Evolutionary conservation across 2,329 filamentous ascomycete genomes (phyloP), one percentile per base, ranked within the genome.

Genomic region (Chaetomium sp.): DNA sequence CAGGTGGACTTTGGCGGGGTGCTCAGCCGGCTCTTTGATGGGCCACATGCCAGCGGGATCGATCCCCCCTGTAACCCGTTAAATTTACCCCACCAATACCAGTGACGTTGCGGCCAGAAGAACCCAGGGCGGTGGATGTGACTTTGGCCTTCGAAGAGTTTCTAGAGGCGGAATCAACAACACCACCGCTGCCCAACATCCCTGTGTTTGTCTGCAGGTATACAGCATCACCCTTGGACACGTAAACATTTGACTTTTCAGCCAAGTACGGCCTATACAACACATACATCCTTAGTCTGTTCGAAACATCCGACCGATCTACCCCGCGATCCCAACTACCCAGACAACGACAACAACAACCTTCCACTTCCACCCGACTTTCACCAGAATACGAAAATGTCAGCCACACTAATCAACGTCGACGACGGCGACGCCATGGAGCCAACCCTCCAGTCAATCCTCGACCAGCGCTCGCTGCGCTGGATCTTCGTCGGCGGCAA

Each of bases 401-500:
- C 73, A 61, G 53, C 69, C 52, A 74, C 78, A 49, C 63, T 79
- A 48, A 67, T 80, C 49, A 73, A 75, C 63, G 71, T 74, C 63
- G 87, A 88, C 68, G 61, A 64, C 49, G 59, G 60, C 38, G 88
- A 91, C 70, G 78, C 83, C 66, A 85, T 97, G 76, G 91, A 95
- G 77, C 91, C 94, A 48, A 90, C 89, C 52, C 88, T 99, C 68
- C 89, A 96, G 76, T 88, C 89, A 62, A 91, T 99, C 69, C 84
- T 99, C 67, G 90, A 95, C 77, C 94, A 99, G 74, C 90, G 91
- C 73, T 87, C 89, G 37, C 85, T 99, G 54, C 89, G 94, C 71
- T 99, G 94, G 94, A 95, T 99, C 74, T 99, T 99, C 68, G 94
- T 99, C 58, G 94, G 94, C 67, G 94, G 94, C 64, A 99, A 99